Evolutionary conservation across 2,329 filamentous ascomycete genomes (phyloP).

Genomic region (Pseudopithomyces maydicus): DNA sequence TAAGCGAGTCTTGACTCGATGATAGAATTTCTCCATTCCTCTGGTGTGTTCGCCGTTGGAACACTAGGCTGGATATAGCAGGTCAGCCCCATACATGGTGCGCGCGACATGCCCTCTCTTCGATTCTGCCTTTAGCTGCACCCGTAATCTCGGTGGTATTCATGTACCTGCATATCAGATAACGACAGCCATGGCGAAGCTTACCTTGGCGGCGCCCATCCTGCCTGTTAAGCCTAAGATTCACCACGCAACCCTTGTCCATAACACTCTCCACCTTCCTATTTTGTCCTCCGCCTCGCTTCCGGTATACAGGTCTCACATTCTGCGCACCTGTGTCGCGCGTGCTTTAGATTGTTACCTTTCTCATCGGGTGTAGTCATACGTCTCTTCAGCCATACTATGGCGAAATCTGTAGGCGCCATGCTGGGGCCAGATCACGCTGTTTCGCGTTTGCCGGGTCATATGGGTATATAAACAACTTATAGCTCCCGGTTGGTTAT

Average conservation of each 20-base stretch:
- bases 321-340: background rate
- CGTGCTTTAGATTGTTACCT: slow-evolving; percentile 6
- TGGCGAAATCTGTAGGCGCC: background rate
- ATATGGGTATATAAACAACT: background rate
- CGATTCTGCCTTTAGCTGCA: background rate
- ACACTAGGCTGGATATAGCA: slow-evolving; percentile 4
- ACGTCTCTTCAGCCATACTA: background rate
- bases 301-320: slow-evolving; percentile 5
- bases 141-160: background rate
- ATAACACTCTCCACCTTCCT: slow-evolving; percentile 2
- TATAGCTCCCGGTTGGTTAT: background rate
- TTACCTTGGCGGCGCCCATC: slow-evolving; percentile 1
- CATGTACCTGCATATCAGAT: slow-evolving; percentile 7
- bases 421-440: background rate
- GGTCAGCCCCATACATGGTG: background rate
- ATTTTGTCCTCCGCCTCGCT: background rate
- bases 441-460: slow-evolving; percentile 1
- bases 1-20: background rate
- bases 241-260: slow-evolving; percentile 1
- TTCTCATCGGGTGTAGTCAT: slow-evolving; percentile 8
- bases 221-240: background rate
- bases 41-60: background rate
- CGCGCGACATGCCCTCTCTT: background rate
- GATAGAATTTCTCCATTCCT: background rate
- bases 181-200: slow-evolving; percentile 1